Evolutionary conservation across 139 green algal genomes (phyloP).

Genomic region (Chlorella sp.): DNA sequence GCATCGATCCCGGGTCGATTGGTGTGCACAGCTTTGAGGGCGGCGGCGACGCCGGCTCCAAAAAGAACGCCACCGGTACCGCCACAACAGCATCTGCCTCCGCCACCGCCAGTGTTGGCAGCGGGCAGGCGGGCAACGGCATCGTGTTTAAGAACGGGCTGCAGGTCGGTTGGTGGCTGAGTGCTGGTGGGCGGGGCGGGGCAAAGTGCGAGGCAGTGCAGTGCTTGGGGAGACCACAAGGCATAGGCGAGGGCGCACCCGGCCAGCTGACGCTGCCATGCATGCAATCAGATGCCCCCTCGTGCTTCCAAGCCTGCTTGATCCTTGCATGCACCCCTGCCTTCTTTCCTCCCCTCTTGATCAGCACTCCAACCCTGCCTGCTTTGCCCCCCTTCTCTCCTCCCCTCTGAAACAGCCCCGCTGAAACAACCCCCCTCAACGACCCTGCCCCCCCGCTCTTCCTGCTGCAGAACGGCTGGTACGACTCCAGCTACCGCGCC

Average conservation of each 20-base stretch:
- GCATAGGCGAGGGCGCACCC: no score
- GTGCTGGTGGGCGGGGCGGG: neutral
- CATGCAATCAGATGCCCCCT: no score
- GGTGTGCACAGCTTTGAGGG: neutral
- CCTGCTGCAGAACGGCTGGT: constrained; percentile 10
- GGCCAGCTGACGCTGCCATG: no score
- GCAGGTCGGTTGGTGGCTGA: neutral
- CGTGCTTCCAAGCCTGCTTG: no score
- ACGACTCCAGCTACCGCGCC: constrained; percentile 8
- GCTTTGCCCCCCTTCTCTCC: neutral
- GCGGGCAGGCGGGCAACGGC: neutral
- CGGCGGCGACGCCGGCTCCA: neutral
- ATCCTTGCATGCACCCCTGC: no score
- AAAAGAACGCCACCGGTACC: no score
- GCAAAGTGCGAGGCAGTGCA: neutral
- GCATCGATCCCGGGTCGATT: no score
- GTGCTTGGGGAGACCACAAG: no score
- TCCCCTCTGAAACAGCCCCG: neutral
- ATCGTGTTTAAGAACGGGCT: neutral
- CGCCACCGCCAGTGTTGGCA: neutral
- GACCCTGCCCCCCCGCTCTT: neutral
- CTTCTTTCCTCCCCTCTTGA: no score
- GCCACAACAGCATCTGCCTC: neutral
- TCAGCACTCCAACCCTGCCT: neutral
- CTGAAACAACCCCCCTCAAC: no score